Evolutionary conservation across 129 eudicot species (phyloP), one percentile per base, ranked within the genome.

Genomic region (Pittosporum tobira): DNA sequence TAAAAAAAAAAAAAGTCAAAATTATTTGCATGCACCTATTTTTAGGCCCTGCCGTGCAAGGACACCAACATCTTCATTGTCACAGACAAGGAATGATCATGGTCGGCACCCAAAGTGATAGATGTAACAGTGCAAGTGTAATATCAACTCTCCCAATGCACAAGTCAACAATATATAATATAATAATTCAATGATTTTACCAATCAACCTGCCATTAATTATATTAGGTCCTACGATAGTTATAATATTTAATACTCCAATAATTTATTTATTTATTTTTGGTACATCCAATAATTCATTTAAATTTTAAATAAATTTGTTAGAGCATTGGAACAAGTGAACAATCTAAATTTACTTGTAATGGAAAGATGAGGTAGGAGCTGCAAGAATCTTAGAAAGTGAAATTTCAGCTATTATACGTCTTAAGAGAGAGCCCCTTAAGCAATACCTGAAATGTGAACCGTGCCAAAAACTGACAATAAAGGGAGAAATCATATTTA

Each of bases 401-500:
- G 51, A 21, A 40, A 64, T 14, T 64, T 15, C 11, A 51, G 24
- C 18, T 36, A 51, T 22, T 25, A 3, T 13, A 24, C 2, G 27
- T 26, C 38, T 43, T 26, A 64, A 45, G 63, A 31, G 16, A 48
- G 20, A 18, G 23, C 4, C 27, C 1, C 25, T 16, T 62, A 65
- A 62, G 63, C 34, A 51, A 72, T 59, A 14, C 70, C 72, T 25
- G 26, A 68, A 68, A 14, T 53, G 76, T 24, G 11, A 48, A 61
- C 30, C 20, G n/a, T 45, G 67, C 45, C 62, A 46, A 61, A 62
- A 62, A n/a, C 31, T 31, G 64, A 11, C 51, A 45, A 50, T 62
- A 44, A 63, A 72, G 69, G 47, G 64, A 23, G 44, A 77, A 52
- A 27, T 72, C 45, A 67, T 57, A 48, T 5, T 15, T 68, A 62